Percentiles rank a stretch among this genome's conserved stretches.
phyloP scores from a whole-genome alignment of 495 filamentous ascomycete species.

The Amniculicola lignicola region DNA sequence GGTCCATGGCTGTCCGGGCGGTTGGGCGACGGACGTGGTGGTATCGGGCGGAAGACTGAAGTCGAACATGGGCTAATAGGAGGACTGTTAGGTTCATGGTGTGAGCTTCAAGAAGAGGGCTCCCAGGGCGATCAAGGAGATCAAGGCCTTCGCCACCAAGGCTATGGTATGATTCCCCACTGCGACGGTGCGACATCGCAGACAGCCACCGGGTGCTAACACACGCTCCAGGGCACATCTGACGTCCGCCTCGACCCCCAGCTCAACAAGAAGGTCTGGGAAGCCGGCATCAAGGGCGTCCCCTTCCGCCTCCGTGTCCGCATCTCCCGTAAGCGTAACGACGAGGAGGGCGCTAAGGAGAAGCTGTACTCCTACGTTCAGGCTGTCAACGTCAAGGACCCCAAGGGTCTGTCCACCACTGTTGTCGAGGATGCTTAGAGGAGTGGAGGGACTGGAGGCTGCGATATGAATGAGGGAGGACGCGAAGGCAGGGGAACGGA shows the following conservation, averaged over 20 bases:
- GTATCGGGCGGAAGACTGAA: constrained; percentile 46
- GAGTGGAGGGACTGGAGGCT: not conserved
- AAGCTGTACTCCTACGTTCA: constrained; percentile 98
- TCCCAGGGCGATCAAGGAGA: constrained; percentile 98
- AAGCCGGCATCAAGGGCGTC: constrained; percentile 96
- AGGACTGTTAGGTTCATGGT: constrained; percentile 71
- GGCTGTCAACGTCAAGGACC: constrained; percentile 98
- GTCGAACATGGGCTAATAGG: constrained; percentile 30
- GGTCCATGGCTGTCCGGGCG: no score
- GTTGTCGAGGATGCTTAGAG: constrained; percentile 55
- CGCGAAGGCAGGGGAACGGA: not conserved
- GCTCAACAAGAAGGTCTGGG: constrained; percentile 99
- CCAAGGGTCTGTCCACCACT: constrained; percentile 90
- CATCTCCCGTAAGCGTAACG: constrained; percentile 99
- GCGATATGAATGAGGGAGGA: not conserved
- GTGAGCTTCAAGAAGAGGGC: constrained; percentile 99
- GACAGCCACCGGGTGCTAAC: not conserved
- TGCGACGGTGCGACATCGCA: not conserved
- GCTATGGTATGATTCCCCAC: constrained; percentile 76
- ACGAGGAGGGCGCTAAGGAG: constrained; percentile 98
- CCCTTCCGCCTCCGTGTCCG: constrained; percentile 93
- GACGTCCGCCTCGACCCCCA: constrained; percentile 97
- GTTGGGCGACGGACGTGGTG: constrained; percentile 3
- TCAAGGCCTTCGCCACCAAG: constrained; percentile 83
- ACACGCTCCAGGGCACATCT: constrained; percentile 71